Conservation (phyloP, 2,329 filamentous ascomycete genomes). For the Pyrenophora tritici-repentis region DNA sequence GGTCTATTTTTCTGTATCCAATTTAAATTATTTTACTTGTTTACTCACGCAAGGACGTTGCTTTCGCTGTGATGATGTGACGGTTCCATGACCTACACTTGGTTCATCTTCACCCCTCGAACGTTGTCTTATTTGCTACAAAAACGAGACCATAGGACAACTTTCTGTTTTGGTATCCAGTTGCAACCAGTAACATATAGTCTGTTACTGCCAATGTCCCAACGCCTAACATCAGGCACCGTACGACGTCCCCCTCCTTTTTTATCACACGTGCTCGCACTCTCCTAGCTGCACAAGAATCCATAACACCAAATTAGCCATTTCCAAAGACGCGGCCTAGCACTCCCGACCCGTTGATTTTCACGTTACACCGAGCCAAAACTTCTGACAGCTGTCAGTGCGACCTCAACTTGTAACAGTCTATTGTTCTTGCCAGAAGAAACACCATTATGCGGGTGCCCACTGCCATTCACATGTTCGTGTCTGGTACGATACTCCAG, state of each 20-base stretch:
- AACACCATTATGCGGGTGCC: slow-evolving; percentile 3
- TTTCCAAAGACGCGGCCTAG: neutral
- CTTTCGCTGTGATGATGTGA: neutral
- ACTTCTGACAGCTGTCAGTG: slow-evolving; percentile 15
- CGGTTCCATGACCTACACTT: too few species aligned
- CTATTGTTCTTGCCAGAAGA: neutral
- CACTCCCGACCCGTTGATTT: neutral
- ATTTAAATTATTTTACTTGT: neutral
- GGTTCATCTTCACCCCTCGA: too few species aligned
- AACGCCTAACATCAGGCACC: too few species aligned
- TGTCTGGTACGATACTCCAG: neutral
- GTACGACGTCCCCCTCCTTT: neutral
- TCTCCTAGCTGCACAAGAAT: neutral
- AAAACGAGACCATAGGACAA: too few species aligned
- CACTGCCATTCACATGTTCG: slow-evolving; percentile 14
- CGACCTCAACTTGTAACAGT: neutral
- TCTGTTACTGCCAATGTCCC: neutral
- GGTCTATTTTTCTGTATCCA: slow-evolving; percentile 13
- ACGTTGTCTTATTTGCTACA: too few species aligned
- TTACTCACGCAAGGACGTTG: neutral
- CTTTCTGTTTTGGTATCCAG: too few species aligned
- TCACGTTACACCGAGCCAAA: neutral
- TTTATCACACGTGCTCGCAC: neutral
- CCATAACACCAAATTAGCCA: neutral
- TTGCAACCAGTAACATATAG: neutral